Conservation (phyloP, 106 monocot genomes). For the Allium fistulosum region DNA sequence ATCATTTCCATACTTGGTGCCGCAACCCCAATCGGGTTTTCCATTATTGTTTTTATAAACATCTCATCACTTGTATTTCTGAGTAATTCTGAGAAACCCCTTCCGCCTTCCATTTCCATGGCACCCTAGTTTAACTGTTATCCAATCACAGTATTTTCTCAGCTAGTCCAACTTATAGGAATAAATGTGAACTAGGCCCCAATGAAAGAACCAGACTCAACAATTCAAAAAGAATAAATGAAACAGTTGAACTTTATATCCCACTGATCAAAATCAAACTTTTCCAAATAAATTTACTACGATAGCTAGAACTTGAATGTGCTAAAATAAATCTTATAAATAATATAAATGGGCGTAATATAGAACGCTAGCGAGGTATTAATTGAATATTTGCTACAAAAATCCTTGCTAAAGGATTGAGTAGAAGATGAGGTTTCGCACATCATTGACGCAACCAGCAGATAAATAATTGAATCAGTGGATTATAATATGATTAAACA, state of each 20-base stretch:
- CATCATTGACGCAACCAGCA: not conserved
- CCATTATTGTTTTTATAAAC: slow-evolving; percentile 52
- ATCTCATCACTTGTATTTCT: slow-evolving; percentile 56
- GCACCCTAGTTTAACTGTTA: slow-evolving; percentile 2
- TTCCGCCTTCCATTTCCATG: slow-evolving; percentile 55
- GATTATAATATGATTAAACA: slow-evolving; percentile 12
- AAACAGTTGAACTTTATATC: not conserved
- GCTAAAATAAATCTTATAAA: no score
- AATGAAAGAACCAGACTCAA: not conserved
- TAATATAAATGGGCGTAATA: no score
- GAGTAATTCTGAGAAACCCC: slow-evolving; percentile 43
- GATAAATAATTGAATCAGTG: slow-evolving; percentile 6
- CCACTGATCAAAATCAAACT: no score
- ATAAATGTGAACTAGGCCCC: not conserved
- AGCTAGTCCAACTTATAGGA: not conserved
- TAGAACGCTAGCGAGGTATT: no score
- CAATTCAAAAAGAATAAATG: not conserved
- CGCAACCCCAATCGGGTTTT: slow-evolving; percentile 32
- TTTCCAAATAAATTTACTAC: no score
- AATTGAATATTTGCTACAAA: not conserved
- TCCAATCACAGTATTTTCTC: not conserved
- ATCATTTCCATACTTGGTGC: slow-evolving; percentile 67
- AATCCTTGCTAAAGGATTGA: slow-evolving; percentile 1
- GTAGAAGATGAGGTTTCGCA: not conserved
- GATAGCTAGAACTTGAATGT: no score